Evolutionary conservation across 2,329 filamentous ascomycete genomes (phyloP), one percentile per base, ranked within the genome.

Genomic region (Teratosphaeria destructans): DNA sequence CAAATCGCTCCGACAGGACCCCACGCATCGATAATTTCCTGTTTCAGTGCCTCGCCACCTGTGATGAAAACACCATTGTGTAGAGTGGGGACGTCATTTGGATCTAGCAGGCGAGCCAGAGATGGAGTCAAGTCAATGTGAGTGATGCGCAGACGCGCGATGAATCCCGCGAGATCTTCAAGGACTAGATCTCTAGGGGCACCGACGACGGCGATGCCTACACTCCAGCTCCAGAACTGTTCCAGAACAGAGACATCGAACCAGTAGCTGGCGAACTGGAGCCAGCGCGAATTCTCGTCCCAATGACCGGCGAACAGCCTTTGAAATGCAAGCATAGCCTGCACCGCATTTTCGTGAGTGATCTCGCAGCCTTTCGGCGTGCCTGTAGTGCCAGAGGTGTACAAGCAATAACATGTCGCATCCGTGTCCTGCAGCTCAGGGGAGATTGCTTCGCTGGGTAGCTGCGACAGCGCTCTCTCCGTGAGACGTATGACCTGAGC

Each of bases 181-280:
- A 96, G 85, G 1, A 96, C 86, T 1, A 96, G 70, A 70, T 96
- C 91, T 64, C 89, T 83, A 0, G 90, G 88, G 6, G 89, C 91
- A 2, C 89, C 86, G 1, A 93, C 87, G 0, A 96, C 82, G 3
- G 88, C 86, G 29, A 96, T 91, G 1, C 91, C 91, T 0, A 94
- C 88, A 32, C 87, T 90, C 92, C 92, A 96, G 60, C 87, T 94
- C 90, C 90, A 96, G 71, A 93, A 96, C 68, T 96, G 92, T 70
- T 96, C 92, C 29, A 56, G 55, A 10, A 56, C 55, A 5, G 55
- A 56, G 26, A 55, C 59, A 67, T 96, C 93, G 62, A 96, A 56
- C 72, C 96, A 93, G 59, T 96, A 90, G 0, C 90, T 92, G 1
- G 93, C 93, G 69, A 96, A 96, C 69, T 96, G 93, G 0, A 96